Evolutionary conservation across 768 basidiomycete genomes (phyloP), one percentile per base, ranked within the genome.

Genomic region (Trametes punicea): DNA sequence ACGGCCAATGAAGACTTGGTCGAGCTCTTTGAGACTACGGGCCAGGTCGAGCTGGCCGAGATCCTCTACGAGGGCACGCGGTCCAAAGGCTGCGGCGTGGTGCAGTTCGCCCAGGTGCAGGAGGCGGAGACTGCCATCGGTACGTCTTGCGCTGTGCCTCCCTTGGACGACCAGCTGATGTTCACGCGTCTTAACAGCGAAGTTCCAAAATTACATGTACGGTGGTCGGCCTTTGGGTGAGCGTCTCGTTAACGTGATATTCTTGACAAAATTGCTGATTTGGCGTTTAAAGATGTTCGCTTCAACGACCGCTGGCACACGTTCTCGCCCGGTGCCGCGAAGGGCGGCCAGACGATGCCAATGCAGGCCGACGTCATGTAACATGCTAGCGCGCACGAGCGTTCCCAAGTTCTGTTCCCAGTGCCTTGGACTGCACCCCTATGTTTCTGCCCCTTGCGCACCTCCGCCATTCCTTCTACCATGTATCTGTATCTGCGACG

Each of bases 1-100:
- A 99, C 96, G 41, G 94, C 96, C 6, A 98, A 99, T 69, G 96
- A 99, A 69, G 96, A 99, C 69, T 75, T 99, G 40, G 95, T 99
- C 20, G 96, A 99, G 73, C 73, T 99, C 18, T 99, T 99, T 65
- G 95, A 98, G 76, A 99, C 96, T 30, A 97, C 95, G 0, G 96
- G 95, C 9, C 88, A 88, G 62, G 96, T 99, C 31, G 90, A 94
- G 66, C 76, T 93, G 30, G 96, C 96, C 2, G 96, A 99, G 73
- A 96, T 98, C 61, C 72, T 99, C 44, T 94, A 89, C 64, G 95
- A 98, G 64, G 90, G 91, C 15, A 85, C 88, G 0, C 84, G 96
- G 51, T 93, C 90, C 46, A 97, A 97, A 71, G 96, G 96, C 13
- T 87, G 88, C 56, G 97, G 96, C 65, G 90, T 99, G 41, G 96